Conservation (phyloP, 129 eudicot genomes). For the Helianthus annuus region HanXRQr2.0-SUNRISE NC_035448.2:130458161-130458660, state of each 20-base stretch:
- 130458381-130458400: constrained; percentile 78
- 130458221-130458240: constrained; percentile 49
- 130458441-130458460: constrained; percentile 3
- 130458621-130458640: background rate
- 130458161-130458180: constrained; percentile 1
- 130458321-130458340: background rate
- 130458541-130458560: constrained; percentile 13
- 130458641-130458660: constrained; percentile 23
- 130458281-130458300: background rate
- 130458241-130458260: constrained; percentile 62
- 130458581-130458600: background rate
- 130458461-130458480: background rate
- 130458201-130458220: constrained; percentile 79
- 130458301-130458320: background rate
- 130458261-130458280: constrained; percentile 69
- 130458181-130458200: background rate
- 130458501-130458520: background rate
- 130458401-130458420: constrained; percentile 58
- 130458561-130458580: background rate
- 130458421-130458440: constrained; percentile 20
- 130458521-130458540: background rate
- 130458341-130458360: constrained; percentile 66
- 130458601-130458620: background rate
- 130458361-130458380: constrained; percentile 82
- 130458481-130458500: background rate